These are phyloP conservation scores for Pseudomonodictys pantanalensis DNA, from an alignment of 495 filamentous ascomycete species.

Conservation along the genomic window DNA sequence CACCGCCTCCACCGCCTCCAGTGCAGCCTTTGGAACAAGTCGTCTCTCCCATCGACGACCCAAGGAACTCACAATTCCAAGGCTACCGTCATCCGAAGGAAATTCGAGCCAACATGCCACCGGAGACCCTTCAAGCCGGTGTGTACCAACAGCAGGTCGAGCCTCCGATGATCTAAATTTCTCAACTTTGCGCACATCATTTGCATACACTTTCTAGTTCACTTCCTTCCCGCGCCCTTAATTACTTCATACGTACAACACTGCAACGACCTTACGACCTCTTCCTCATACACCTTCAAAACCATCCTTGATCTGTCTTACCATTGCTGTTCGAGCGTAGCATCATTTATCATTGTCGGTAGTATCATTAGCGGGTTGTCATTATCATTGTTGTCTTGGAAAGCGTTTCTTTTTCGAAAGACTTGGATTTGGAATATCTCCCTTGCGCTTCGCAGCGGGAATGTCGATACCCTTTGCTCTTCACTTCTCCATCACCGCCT, in stretches of 20 bases:
- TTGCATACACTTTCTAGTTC: neutral
- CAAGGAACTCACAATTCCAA: slow-evolving; percentile 22
- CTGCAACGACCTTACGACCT: neutral
- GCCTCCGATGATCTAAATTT: slow-evolving; percentile 17
- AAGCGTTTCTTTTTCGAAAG: slow-evolving; percentile 3
- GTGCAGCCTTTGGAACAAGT: slow-evolving; percentile 28
- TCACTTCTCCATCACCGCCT: neutral
- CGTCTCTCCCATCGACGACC: slow-evolving; percentile 19
- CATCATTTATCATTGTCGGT: slow-evolving; percentile 7
- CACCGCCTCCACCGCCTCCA: slow-evolving; percentile 22
- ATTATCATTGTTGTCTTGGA: neutral
- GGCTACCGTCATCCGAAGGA: slow-evolving; percentile 45
- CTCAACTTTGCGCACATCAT: neutral
- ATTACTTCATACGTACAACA: neutral
- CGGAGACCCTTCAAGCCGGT: slow-evolving; percentile 31
- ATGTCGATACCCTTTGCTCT: slow-evolving; percentile 21
- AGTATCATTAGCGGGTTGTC: slow-evolving; percentile 8
- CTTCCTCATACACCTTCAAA: slow-evolving; percentile 1
- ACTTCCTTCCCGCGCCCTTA: no score
- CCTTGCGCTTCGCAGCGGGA: slow-evolving; percentile 10
- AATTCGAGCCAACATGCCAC: slow-evolving; percentile 46
- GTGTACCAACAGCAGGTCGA: slow-evolving; percentile 6
- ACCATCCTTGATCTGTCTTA: slow-evolving; percentile 5
- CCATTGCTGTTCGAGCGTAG: neutral
- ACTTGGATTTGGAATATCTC: neutral